Evolutionary conservation across 73 alveolate genomes (phyloP).

Genomic region (Paramecium sonneborni): DNA sequence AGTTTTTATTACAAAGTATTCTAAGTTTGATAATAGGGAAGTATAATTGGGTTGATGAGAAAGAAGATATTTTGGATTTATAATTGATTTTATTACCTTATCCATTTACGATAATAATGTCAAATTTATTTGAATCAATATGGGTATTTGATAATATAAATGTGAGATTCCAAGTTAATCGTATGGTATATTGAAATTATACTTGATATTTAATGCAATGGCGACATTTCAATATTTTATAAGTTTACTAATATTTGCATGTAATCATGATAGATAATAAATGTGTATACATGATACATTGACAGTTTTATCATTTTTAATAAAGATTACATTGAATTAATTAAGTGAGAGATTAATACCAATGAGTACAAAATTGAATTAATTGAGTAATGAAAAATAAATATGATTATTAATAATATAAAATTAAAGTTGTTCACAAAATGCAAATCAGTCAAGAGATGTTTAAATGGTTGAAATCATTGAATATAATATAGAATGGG

Average conservation of each 20-base stretch:
- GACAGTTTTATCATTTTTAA: not conserved
- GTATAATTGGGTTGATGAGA: not conserved
- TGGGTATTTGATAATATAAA: not conserved
- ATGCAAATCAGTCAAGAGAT: conserved; percentile 6
- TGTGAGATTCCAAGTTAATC: conserved; percentile 12
- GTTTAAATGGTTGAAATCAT: conserved; percentile 4
- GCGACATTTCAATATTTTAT: not conserved
- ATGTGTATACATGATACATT: not conserved
- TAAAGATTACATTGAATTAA: not conserved
- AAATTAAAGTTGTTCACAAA: not conserved
- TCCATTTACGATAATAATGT: not conserved
- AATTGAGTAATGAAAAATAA: conserved; percentile 15
- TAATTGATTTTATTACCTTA: conserved; percentile 33
- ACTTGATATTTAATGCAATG: conserved; percentile 28
- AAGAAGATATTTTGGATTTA: not conserved
- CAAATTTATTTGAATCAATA: conserved; percentile 25
- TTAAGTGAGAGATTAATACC: conserved; percentile 34
- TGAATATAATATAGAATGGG: not conserved
- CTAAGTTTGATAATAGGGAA: not conserved
- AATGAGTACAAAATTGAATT: conserved; percentile 2
- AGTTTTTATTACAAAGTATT: conserved; percentile 18
- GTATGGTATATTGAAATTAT: conserved; percentile 21
- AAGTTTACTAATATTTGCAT: not conserved
- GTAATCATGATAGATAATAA: not conserved
- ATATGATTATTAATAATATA: not conserved